Base-by-base conservation (phyloP, 768 basidiomycete species). In the Tephrocybe sp. region DNA sequence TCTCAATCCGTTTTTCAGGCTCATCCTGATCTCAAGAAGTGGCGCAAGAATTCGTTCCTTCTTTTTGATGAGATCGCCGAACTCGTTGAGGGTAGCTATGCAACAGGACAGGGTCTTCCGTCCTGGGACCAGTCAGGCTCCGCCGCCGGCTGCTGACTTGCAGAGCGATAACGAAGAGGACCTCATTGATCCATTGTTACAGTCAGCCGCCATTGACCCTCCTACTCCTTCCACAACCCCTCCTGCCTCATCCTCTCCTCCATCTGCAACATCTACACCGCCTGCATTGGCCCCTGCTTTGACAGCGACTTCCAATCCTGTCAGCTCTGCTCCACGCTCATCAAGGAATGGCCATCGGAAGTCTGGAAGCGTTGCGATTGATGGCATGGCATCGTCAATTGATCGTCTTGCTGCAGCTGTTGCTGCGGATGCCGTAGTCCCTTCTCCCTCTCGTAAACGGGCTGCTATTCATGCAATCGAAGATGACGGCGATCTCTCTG, bases 11-110 rank as follows among this genome's bases (percentile, higher is more conserved):
- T 39, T 6, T 23, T 30, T 10, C 51, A 64, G 62, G 24, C 37
- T 8, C 44, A 60, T 25, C 53, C 54, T 0, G 50, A 48, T 10
- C 32, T 56, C 32, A 23, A 21, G 12, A 64, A 58, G 28, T 70
- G 67, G 68, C 17, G 49, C 20, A 61, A 36, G 20, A 59, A 47
- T 1, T 8, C 60, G 4, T 67, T 67, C 44, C 61, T 60, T 1
- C 48, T 61, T 3, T 67, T 54, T 34, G 47, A 62, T 39, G 54
- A 60, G 8, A 58, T 60, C 45, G 48, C 47, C 17, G 45, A 54
- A 24, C 54, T 60, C 26, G 30, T 60, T 36, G 50, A 58, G 32
- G 59, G 54, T 4, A 51, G 45, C 1, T 45, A 49, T 51, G 59
- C 56, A 15, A 60, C 53, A 23, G 59, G 59, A 7, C 41, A 5